Evolutionary conservation across 352 stramenopile species (phyloP).

Genomic region (Phytophthora agathidicida): DNA sequence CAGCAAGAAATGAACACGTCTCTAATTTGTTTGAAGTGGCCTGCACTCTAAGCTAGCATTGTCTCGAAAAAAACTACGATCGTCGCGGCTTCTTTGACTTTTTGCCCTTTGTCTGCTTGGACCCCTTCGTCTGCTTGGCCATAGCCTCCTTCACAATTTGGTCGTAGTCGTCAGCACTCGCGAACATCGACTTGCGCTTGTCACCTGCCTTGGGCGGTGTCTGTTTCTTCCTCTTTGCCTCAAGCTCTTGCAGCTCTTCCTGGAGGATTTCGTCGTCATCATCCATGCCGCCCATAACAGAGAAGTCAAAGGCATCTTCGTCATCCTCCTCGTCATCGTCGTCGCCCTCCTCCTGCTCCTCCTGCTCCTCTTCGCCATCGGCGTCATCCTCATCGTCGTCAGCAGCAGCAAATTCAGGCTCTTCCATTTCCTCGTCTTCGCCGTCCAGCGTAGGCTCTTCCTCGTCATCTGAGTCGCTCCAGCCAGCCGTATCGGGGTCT

Average conservation of each 20-base stretch:
- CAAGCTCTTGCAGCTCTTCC: conserved; percentile 39
- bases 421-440: conserved; percentile 54
- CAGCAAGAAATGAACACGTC: conserved; percentile 21
- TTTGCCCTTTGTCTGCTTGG: conserved; percentile 26
- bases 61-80: conserved; percentile 15
- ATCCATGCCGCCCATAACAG: conserved; percentile 49
- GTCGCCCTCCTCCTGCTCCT: conserved; percentile 40
- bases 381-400: conserved; percentile 46
- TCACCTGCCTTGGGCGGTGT: conserved; percentile 41
- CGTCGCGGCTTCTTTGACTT: conserved; percentile 48
- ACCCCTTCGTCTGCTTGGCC: conserved; percentile 49
- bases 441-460: conserved; percentile 56
- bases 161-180: conserved; percentile 80
- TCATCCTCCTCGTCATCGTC: conserved; percentile 41
- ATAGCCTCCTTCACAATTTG: conserved; percentile 69
- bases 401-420: conserved; percentile 33
- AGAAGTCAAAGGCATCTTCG: conserved; percentile 52
- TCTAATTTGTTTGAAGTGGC: conserved; percentile 27
- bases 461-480: conserved; percentile 59
- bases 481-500: conserved; percentile 76
- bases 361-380: conserved; percentile 36
- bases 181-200: conserved; percentile 79
- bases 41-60: conserved; percentile 16
- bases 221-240: conserved; percentile 63
- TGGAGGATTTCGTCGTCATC: conserved; percentile 52